Evolutionary conservation across 2,329 filamentous ascomycete species (phyloP), one percentile per base, ranked within the genome.

Genomic region (Cytospora chrysosperma): DNA sequence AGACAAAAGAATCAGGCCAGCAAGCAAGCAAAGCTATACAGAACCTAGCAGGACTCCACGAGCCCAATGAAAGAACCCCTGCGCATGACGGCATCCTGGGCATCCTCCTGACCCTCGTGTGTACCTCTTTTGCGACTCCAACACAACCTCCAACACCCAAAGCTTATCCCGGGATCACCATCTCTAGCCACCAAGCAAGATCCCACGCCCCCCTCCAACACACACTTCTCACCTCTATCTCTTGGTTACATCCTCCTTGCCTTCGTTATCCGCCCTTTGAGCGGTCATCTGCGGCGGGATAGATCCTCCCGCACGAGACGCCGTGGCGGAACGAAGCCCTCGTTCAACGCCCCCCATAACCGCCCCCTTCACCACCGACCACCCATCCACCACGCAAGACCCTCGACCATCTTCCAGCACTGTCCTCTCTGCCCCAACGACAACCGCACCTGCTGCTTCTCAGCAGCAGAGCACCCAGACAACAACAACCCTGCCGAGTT

Each of bases 251-350:
- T 50, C 54, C 34, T 56, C 51, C 40, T 27, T 28, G 26, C 8
- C 59, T 28, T 49, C 30, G 21, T 52, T 55, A 55, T 61, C 64
- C 64, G 64, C 64, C 58, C 24, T 40, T 51, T 27, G 54, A 55
- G 64, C 61, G 64, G 64, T 61, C 37, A 37, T 37, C 54, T 58
- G 53, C 61, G 63, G 56, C 64, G 64, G 64, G 64, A 64, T 64
- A 66, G 64, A 63, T 28, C 55, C 70, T 78, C 78, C 82, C 80
- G 78, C 79, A 78, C 71, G 70, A 77, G 79, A 86, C 87, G 88
- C 87, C 83, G 88, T 91, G 89, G 89, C 88, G 84, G 84, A 89
- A 85, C 84, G 86, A 81, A 80, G 73, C 75, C 79, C 84, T 77
- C 79, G 78, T 75, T 76, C 78, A 66, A 69, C 71, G 40, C 56